These are phyloP conservation scores for Acacia concinna DNA, from an alignment of 331 rosid species.

Conservation along the genomic window DNA sequence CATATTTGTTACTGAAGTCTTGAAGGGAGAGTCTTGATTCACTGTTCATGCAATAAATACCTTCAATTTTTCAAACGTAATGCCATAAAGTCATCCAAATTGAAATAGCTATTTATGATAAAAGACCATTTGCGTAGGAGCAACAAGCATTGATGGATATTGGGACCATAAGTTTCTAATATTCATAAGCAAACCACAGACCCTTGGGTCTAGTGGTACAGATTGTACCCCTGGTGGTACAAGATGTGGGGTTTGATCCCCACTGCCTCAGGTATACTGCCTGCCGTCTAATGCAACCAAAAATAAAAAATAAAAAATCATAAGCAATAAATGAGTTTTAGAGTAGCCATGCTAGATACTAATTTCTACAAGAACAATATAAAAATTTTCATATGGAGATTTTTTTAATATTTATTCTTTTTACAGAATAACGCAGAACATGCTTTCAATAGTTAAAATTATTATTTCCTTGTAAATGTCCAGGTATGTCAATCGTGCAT, in stretches of 20 bases:
- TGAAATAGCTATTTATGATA: neutral
- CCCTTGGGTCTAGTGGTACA: too few relatives aligned
- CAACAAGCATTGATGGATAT: neutral
- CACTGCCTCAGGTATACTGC: too few relatives aligned
- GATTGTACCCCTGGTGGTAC: too few relatives aligned
- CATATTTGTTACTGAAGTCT: neutral
- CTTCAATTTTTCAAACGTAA: neutral
- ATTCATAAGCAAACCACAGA: neutral
- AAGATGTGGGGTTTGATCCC: too few relatives aligned
- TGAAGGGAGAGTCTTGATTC: neutral
- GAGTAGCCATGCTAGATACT: neutral
- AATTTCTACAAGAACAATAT: neutral
- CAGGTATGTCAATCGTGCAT: constrained; percentile 95
- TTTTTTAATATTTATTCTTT: neutral
- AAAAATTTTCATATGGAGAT: neutral
- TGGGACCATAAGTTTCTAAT: neutral
- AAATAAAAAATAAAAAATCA: too few relatives aligned
- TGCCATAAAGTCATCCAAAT: neutral
- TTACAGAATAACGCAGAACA: constrained; percentile 8
- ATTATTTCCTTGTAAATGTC: constrained; percentile 6
- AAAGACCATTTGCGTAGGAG: neutral
- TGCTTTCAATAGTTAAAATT: constrained; percentile 9
- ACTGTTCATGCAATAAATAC: neutral
- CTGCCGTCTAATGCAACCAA: too few relatives aligned
- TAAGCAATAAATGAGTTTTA: neutral